Evolutionary conservation across 495 filamentous ascomycete species (phyloP), one percentile per base, ranked within the genome.

Genomic region (Xylaria grammica): DNA sequence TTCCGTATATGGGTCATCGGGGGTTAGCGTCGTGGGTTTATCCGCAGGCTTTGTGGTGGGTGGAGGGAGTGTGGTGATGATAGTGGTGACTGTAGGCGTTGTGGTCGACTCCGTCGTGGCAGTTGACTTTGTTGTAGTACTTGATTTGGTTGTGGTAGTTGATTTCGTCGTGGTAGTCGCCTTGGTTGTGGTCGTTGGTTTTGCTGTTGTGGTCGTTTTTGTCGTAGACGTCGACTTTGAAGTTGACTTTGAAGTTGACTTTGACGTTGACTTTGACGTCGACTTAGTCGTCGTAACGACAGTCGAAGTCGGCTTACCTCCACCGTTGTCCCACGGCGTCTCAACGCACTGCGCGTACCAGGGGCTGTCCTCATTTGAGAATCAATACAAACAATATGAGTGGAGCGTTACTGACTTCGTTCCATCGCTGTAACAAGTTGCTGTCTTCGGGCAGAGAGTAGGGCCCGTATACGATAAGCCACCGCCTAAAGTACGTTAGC

Each of bases 291-390:
- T 57, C 17, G 53, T 57, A 3, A 44, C 53, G 7, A 27, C 22
- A 5, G 53, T 57, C 1, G 53, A 57, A 44, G 53, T 29, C 15
- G 53, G 53, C 1, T 57, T 24, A 11, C 53, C 52, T 20, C 51
- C 52, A 22, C 51, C 51, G 19, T 55, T 57, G 38, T 59, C 55
- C 55, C 55, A 59, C 1, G 55, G 55, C 26, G 55, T 59, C 17
- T 30, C 27, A 4, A 59, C 55, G 22, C 55, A 59, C 40, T 59
- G 55, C 24, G 55, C 15, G 8, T 48, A 59, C 55, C 55, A 59
- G 2, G 55, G 55, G 27, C 55, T 59, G 26, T 6, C 19, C 40
- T 9, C 6, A 19, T 30, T 11, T 42, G 53, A 57, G 36, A 13
- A 29, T n/a, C 2, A 27, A 20, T 42, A 20, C 8, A 42, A 22